Base-by-base conservation (phyloP, 352 stramenopile species). In the Phytophthora pseudosyringae region DNA sequence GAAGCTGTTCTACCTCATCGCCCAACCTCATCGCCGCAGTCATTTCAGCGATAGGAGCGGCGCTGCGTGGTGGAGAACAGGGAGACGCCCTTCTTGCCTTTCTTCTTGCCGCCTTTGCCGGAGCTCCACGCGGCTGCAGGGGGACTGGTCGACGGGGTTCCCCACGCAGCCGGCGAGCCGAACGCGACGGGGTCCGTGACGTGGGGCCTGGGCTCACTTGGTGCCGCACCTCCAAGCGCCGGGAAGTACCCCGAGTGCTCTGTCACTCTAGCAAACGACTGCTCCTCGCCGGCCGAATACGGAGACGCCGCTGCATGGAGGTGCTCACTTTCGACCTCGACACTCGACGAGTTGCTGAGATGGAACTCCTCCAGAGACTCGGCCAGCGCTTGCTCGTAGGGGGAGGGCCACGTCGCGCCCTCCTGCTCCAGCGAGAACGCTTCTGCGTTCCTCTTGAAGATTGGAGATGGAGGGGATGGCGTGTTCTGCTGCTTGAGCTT, bases 161-260 rank as follows among this genome's bases (percentile, higher is more conserved):
- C 78, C 81, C 80, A 88, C 12, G 73, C 75, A 21, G 71, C 65
- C 4, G 80, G 76, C 4, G 76, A 78, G 3, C 64, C 57, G 55
- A 73, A 75, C 1, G 48, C 40, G n/a, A 52, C 64, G 10, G 59
- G n/a, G 28, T 71, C 50, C 7, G 40, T 32, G 29, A 18, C 9
- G 36, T 59, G 29, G 25, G 35, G 15, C 11, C 45, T 69, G 5
- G 39, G 33, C 6, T 74, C 54, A 26, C n/a, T 45, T 7, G 48
- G 25, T 11, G 18, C 38, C 15, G 29, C 18, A 21, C 48, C 57
- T 28, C 78, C 78, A 2, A 94, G 64, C 7, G 71, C 72, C 10
- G 86, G 86, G 50, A 88, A 93, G 64, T 91, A 93, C 13, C 86
- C 86, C 13, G 78, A 92, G 25, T 93, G 81, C 18, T 84, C 67